Base-by-base conservation (phyloP, 345 rosid species). In the Populus davidiana region DNA sequence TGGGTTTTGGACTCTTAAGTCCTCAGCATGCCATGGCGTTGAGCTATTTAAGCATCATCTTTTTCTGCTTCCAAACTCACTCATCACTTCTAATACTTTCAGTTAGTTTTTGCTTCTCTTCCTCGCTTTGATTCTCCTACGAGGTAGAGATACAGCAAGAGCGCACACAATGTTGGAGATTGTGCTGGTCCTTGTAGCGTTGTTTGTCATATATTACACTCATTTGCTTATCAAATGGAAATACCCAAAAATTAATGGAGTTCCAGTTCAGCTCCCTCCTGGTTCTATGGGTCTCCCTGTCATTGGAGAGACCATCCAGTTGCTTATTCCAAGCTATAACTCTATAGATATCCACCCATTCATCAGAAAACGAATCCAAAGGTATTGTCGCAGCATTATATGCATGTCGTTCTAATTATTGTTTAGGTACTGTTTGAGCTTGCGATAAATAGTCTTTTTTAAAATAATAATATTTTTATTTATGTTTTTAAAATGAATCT, bases 211-310 rank as follows among this genome's bases (percentile, higher is more conserved):
- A 43, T 59, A 23, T 20, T 69, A 20, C 44, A 67, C 69, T 12
- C 69, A 77, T 29, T 31, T 63, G 56, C 62, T 61, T 20, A 12
- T 54, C 47, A 70, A 77, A 62, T 69, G 74, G 75, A 77, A 61
- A 18, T 56, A 54, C 47, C 74, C 79, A 20, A 77, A 77, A 41
- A 29, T 54, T 23, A 70, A 70, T 35, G 80, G 80, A 43, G 62
- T 29, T 65, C 63, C 29, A n/a, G 63, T 59, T 23, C 63, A 59
- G 0, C 74, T 69, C 8, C 79, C 79, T 64, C 77, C 77, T 14
- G 77, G 77, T 44, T 74, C 77, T 41, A 43, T 31, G 61, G 77
- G 77, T 25, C 67, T 74, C 11, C 77, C 77, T 65, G 11, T 74
- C 20, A 20, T 74, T 17, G 77, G 77, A 43, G 77, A 74, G 77